Evolutionary conservation across 768 basidiomycete genomes (phyloP).

Genomic region (Podaxis pistillaris): DNA sequence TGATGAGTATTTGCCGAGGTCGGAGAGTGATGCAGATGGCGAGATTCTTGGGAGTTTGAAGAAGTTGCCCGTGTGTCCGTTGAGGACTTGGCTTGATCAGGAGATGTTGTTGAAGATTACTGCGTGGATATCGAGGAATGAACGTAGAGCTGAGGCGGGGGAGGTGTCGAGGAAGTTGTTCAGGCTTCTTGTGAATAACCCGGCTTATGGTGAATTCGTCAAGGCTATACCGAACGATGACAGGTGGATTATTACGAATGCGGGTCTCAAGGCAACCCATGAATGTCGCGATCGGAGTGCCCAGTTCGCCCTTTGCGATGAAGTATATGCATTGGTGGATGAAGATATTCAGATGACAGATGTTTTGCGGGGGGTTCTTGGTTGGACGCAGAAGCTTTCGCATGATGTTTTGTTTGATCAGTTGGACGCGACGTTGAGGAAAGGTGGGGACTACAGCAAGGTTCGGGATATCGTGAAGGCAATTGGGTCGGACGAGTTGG

Average conservation of each 20-base stretch:
- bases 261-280: conserved; percentile 3
- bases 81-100: conserved; percentile 1
- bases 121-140: background rate
- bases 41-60: background rate
- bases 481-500: conserved; percentile 23
- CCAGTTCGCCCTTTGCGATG: conserved; percentile 33
- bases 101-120: background rate
- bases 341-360: conserved; percentile 22
- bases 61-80: conserved; percentile 1
- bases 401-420: conserved; percentile 31
- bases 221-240: background rate
- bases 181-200: conserved; percentile 1
- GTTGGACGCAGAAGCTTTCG: conserved; percentile 39
- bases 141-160: background rate
- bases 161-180: conserved; percentile 10
- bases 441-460: conserved; percentile 12
- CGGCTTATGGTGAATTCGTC: conserved; percentile 1
- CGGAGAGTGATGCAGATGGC: background rate
- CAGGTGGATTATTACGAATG: conserved; percentile 6
- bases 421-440: conserved; percentile 24
- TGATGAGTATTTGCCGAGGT: conserved; percentile 3
- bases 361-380: conserved; percentile 30
- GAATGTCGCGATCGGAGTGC: conserved; percentile 10
- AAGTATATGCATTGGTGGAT: conserved; percentile 35
- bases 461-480: conserved; percentile 29